Evolutionary conservation across 1,139 yeast species (phyloP), one percentile per base, ranked within the genome.

Genomic region (Protomyces gravidus): DNA sequence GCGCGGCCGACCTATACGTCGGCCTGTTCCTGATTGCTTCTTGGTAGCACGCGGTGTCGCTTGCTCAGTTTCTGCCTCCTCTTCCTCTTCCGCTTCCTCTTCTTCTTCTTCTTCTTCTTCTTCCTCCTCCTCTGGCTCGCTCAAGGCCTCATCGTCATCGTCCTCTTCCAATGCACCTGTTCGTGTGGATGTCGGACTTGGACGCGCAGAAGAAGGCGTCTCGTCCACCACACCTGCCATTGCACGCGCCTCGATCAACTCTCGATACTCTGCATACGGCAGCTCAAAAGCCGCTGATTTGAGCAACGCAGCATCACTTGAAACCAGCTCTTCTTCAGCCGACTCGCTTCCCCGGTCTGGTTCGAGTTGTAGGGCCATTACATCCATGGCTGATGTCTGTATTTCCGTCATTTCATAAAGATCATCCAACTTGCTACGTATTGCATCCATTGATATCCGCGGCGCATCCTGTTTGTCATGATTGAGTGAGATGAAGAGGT

Each of bases 221-320:
- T 30, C 42, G 21, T 36, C 42, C 9, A 11, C 42, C 6, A 50
- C 58, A 6, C 51, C 58, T 17, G 15, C 28, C 7, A 30, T 45
- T 11, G 50, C 58, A 7, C 48, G 58, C 27, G 51, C 51, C 28
- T 53, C 58, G 1, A 53, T 46, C 19, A 53, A 19, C n/a, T 53
- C 58, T n/a, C 28, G 25, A 17, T 32, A 53, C 17, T 45, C 51
- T 19, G 17, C 40, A 25, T 53, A 53, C 30, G 58, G 58, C 47
- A 53, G 9, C n/a, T 36, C 49, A 27, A 53, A 53, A 5, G 36
- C 15, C 19, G 23, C 23, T 15, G 23, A 5, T 7, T 9, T 5
- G 5, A 11, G 5, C 21, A 17, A 13, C 23, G 17, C 9, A 36
- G 21, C 42, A 5, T n/a, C 21, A 15, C 23, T 11, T 4, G 17